Evolutionary conservation across 345 rosid species (phyloP), one percentile per base, ranked within the genome.

Genomic region (Eucalyptus erythrocorys): DNA sequence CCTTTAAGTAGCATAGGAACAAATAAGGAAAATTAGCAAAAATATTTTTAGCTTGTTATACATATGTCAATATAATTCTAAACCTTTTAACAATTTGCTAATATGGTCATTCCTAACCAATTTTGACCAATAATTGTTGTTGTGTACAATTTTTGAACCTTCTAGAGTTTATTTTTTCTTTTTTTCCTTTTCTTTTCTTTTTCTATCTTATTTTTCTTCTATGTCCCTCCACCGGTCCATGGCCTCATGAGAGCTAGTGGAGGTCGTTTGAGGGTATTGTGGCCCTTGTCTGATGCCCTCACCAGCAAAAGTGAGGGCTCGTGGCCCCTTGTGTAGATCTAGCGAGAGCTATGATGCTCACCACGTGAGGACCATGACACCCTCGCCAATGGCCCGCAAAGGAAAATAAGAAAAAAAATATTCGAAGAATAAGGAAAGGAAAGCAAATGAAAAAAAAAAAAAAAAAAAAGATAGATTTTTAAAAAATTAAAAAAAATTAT

Each of bases 231-330:
- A 5, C 9, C 3, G 6, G 34, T n/a, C 7, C 17, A 34, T n/a
- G 21, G 40, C 40, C 37, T n/a, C 40, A 14, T 14, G 19, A 64
- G 8, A 34, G 37, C 37, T 0, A 2, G 6, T 8, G 34, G 40
- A 64, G 37, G 9, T 64, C 40, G 0, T 3, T n/a, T 14, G 37
- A n/a, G 40, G 21, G 76, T 16, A 13, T 14, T 16, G 5, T 13
- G 40, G 40, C 76, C 76, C 22, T 15, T 66, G 11, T 16, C 16
- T 16, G 4, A 61, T 14, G 76, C 76, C 40, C 76, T 66, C 5
- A 0, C 10, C 2, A 6, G 0, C 37, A 16, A 66, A 7, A n/a
- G 37, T 8, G 11, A 66, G 10, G 76, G 37, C 76, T n/a, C 21
- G 5, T n/a, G 37, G 9, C 10, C 21, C 37, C 21, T 66, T 16